Percentiles rank a stretch among this genome's conserved stretches.
These are phyloP conservation scores for Fusarium praegraminearum DNA, from an alignment of 2,329 filamentous ascomycete species.

Conservation along the genomic window DNA sequence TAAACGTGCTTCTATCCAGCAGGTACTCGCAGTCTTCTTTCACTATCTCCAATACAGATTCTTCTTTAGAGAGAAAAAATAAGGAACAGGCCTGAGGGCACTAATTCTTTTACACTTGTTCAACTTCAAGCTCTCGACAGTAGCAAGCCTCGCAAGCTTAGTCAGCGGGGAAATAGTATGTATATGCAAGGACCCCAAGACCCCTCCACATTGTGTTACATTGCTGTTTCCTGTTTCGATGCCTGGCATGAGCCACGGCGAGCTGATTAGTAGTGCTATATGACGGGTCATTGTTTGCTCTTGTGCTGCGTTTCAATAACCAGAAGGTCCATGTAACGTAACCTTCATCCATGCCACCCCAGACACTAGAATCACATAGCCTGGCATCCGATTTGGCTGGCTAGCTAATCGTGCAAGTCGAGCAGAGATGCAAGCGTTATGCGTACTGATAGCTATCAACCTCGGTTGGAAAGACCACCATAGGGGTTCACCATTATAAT, in stretches of 20 bases:
- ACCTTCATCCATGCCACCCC: conserved; percentile 23
- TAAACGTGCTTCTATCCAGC: too few species aligned
- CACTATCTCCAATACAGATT: background rate
- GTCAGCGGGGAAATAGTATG: background rate
- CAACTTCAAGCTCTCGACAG: background rate
- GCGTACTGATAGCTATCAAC: conserved; percentile 25
- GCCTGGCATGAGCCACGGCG: conserved; percentile 5
- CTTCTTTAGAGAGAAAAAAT: background rate
- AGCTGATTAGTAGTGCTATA: conserved; percentile 4
- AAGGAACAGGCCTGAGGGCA: background rate
- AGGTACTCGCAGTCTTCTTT: background rate
- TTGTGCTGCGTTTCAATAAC: conserved; percentile 13
- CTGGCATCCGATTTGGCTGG: background rate
- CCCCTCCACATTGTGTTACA: background rate
- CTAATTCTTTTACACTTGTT: background rate
- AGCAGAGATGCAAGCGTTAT: conserved; percentile 18
- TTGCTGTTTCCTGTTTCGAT: conserved; percentile 11
- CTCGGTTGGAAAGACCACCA: conserved; percentile 4
- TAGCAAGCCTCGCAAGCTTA: background rate
- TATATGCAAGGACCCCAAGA: background rate
- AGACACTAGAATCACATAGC: conserved; percentile 1
- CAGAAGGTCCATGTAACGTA: conserved; percentile 34
- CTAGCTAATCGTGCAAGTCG: conserved; percentile 20
- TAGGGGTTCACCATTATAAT: conserved; percentile 4
- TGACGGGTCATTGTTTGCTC: conserved; percentile 27